Evolutionary conservation across 2,329 filamentous ascomycete genomes (phyloP).

Genomic region (Pseudofabraea citricarpa): DNA sequence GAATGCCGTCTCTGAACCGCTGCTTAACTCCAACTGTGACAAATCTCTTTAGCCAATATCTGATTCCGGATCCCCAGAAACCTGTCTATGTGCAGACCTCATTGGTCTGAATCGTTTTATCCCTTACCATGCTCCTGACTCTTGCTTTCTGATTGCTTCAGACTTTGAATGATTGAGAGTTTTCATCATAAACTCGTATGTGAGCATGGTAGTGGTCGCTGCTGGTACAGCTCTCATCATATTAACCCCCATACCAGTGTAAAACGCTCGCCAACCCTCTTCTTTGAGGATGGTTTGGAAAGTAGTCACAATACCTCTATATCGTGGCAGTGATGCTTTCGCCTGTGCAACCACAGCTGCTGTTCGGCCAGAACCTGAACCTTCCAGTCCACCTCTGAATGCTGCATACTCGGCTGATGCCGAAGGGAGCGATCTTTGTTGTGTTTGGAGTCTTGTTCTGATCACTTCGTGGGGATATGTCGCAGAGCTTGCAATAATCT

Average conservation of each 20-base stretch:
- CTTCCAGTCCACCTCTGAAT: constrained; percentile 28
- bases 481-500: constrained; percentile 87
- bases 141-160: constrained; percentile 11
- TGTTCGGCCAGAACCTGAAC: constrained; percentile 10
- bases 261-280: constrained; percentile 95
- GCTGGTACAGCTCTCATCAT: constrained; percentile 94
- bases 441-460: constrained; percentile 87
- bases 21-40: too few relatives aligned
- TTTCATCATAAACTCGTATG: constrained; percentile 71
- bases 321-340: constrained; percentile 39
- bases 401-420: constrained; percentile 46
- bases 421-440: constrained; percentile 65
- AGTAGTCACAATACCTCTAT: constrained; percentile 76
- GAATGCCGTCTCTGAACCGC: too few relatives aligned
- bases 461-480: constrained; percentile 98
- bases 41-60: too few relatives aligned
- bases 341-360: constrained; percentile 23
- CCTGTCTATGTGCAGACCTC: too few relatives aligned
- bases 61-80: too few relatives aligned
- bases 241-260: constrained; percentile 95
- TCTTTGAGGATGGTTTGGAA: constrained; percentile 81
- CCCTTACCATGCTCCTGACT: neutral
- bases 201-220: constrained; percentile 95
- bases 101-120: too few relatives aligned
- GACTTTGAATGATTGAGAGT: constrained; percentile 21